Evolutionary conservation across 176 grass and related monocot genomes (phyloP), one percentile per base, ranked within the genome.

Genomic region (Bonia amplexicaulis): DNA sequence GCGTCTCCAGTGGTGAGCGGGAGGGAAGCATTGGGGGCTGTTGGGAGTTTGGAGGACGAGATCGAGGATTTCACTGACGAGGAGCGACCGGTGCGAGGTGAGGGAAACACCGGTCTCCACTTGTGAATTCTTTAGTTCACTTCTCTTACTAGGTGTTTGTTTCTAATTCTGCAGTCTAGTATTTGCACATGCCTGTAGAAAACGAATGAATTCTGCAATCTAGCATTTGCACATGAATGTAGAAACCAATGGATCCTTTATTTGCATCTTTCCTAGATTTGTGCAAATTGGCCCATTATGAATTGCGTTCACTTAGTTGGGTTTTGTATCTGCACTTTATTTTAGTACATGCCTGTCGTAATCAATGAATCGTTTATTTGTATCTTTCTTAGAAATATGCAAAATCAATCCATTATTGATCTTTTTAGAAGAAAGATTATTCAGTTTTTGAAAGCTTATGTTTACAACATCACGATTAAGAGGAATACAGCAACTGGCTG

Each of bases 61-160:
- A 93, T 96, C 2, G 94, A 93, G 40, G 70, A 70, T 47, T 93
- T 83, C 61, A 90, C 87, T 3, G 84, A 93, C 3, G 94, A 96
- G 39, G 91, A 96, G 23, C 57, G 25, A 33, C 69, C 42, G 3
- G 8, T 23, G 3, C 84, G 27, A 90, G 94, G 94, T 91, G 22
- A 78, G 72, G 2, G 7, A 26, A 67, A 27, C 6, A 8, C n/a
- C 26, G 2, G 41, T 59, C 12, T 48, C 20, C 16, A 35, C 20
- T 68, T 69, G 13, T 52, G 64, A 3, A 66, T 33, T 63, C 45
- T 80, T 40, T 12, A 5, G 64, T 48, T 85, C 40, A 68, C 31
- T 60, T 89, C 5, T 51, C 17, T 68, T 23, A 7, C 44, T 33
- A 71, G 10, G 2, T 42, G 12, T 40, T 14, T 54, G 9, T 69